A percentile compares a stretch with the other conserved stretches of the same genome.
Evolutionary conservation across 2,329 filamentous ascomycete species (phyloP).

Genomic region (Calonectria montana): DNA sequence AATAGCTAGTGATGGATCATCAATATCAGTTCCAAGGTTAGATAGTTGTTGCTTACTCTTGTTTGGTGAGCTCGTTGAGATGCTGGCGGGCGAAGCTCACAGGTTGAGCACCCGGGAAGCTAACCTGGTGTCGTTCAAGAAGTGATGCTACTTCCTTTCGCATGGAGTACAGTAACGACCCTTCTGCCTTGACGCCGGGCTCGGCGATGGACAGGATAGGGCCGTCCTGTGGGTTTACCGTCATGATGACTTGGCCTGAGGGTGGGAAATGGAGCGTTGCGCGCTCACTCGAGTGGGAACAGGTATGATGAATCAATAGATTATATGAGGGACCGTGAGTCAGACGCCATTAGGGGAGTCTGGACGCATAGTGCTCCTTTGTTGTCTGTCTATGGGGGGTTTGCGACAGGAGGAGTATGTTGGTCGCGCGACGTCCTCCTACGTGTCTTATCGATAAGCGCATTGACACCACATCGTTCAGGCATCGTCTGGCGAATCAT

Average conservation of each 20-base stretch:
- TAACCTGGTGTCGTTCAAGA: conserved; percentile 74
- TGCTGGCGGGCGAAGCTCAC: conserved; percentile 90
- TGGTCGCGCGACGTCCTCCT: conserved; percentile 16
- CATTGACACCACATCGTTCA: conserved; percentile 20
- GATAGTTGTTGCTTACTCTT: conserved; percentile 69
- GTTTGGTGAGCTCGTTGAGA: conserved; percentile 80
- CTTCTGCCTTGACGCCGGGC: conserved; percentile 74
- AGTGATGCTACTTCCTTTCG: conserved; percentile 80
- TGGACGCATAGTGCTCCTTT: conserved; percentile 9
- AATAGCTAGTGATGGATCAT: conserved; percentile 71
- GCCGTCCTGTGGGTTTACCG: conserved; percentile 40
- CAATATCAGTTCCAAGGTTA: conserved; percentile 2
- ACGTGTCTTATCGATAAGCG: conserved; percentile 32
- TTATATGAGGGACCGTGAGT: not conserved
- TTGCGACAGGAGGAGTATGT: conserved; percentile 22
- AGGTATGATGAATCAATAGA: not conserved
- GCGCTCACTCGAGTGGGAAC: conserved; percentile 4
- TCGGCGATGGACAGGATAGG: conserved; percentile 64
- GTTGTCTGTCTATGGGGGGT: conserved; percentile 1
- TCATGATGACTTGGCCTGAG: conserved; percentile 39
- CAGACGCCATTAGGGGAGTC: conserved; percentile 7
- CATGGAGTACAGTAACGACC: conserved; percentile 70
- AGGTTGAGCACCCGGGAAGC: conserved; percentile 92
- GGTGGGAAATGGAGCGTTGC: not conserved
- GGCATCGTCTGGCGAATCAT: conserved; percentile 11